These are phyloP conservation scores for Neonectria hederae DNA, from an alignment of 2,329 filamentous ascomycete species.

Conservation along the genomic window DNA sequence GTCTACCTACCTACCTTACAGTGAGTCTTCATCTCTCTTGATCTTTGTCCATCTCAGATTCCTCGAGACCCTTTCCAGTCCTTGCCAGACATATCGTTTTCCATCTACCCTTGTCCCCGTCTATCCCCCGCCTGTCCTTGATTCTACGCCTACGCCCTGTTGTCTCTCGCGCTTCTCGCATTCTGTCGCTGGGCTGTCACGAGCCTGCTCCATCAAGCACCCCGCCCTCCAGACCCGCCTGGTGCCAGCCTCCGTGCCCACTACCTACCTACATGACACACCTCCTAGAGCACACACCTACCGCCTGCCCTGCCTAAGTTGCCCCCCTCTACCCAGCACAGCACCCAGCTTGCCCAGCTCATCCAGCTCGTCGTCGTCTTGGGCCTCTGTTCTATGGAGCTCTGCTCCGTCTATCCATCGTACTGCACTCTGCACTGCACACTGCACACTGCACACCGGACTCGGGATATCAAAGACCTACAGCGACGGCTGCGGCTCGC, in stretches of 20 bases:
- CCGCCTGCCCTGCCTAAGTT: slow-evolving; percentile 27
- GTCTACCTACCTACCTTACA: slow-evolving; percentile 1
- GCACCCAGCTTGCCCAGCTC: slow-evolving; percentile 25
- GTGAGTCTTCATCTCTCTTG: slow-evolving; percentile 31
- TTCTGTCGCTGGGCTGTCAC: slow-evolving; percentile 44
- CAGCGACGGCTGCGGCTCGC: slow-evolving; percentile 29
- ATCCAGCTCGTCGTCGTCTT: slow-evolving; percentile 28
- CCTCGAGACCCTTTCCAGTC: not conserved
- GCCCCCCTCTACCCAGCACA: not conserved
- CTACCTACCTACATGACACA: slow-evolving; percentile 30
- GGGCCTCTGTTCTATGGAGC: slow-evolving; percentile 30
- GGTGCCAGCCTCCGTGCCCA: slow-evolving; percentile 42
- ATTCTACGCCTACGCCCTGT: slow-evolving; percentile 9
- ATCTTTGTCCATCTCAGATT: slow-evolving; percentile 3
- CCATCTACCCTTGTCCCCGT: slow-evolving; percentile 5
- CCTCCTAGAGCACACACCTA: slow-evolving; percentile 35
- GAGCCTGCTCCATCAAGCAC: slow-evolving; percentile 46
- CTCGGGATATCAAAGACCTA: slow-evolving; percentile 31
- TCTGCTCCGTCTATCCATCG: slow-evolving; percentile 24
- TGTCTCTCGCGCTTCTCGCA: slow-evolving; percentile 24
- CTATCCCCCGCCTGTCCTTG: not conserved
- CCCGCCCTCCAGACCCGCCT: slow-evolving; percentile 46
- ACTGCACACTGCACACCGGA: slow-evolving; percentile 12
- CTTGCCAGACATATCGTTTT: not conserved
- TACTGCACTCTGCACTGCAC: slow-evolving; percentile 9